Conservation (phyloP, 2,329 filamentous ascomycete genomes). For the Fusarium kyushuense region DNA sequence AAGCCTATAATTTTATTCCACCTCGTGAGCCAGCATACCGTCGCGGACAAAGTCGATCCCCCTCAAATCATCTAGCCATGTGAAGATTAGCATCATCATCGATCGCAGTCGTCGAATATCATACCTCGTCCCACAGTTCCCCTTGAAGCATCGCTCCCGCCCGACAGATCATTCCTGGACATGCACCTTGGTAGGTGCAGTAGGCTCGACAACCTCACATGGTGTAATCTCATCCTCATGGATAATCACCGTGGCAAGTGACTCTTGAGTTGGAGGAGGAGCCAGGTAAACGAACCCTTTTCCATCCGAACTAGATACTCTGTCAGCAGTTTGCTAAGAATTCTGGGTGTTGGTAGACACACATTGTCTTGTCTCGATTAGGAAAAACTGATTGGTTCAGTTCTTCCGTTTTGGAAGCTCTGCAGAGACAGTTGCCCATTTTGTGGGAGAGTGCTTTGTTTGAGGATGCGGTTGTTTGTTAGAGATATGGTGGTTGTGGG, state of each 20-base stretch:
- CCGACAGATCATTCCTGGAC: neutral
- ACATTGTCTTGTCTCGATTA: neutral
- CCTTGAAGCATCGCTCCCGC: neutral
- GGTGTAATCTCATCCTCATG: neutral
- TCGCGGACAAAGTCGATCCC: neutral
- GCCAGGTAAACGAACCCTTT: too few species aligned
- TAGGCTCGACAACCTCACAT: neutral
- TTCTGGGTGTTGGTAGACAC: neutral
- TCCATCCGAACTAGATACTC: too few species aligned
- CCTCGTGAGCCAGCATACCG: neutral
- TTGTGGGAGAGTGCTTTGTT: neutral
- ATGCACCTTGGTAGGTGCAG: neutral
- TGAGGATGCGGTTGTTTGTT: neutral
- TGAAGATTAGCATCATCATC: neutral
- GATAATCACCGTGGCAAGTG: neutral
- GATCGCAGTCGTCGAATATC: neutral
- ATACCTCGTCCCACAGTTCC: neutral
- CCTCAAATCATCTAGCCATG: neutral
- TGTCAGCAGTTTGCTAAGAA: neutral
- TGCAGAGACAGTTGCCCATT: constrained; percentile 4
- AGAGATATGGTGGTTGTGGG: neutral
- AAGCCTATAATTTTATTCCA: neutral
- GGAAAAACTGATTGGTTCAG: too few species aligned
- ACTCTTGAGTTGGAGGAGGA: too few species aligned
- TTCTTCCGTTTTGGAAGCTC: neutral